Conservation (phyloP, 306 rosid genomes). For the Canavalia gladiata region DNA sequence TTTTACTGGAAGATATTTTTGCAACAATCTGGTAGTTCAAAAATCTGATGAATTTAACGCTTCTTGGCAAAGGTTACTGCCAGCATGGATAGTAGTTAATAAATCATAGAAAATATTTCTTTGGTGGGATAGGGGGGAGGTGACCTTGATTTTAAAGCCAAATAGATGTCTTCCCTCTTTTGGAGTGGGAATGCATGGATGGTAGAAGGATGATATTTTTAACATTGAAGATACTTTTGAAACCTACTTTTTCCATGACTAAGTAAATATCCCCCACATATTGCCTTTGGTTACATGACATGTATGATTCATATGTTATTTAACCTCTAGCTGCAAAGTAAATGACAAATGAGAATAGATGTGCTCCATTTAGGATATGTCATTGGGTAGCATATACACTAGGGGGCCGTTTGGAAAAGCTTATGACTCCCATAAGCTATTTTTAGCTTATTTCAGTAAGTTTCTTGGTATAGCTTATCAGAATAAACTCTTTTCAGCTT, state of each 20-base stretch:
- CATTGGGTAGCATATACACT: conserved; percentile 22
- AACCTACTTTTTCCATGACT: conserved; percentile 23
- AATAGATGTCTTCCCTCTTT: conserved; percentile 18
- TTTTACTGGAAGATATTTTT: conserved; percentile 8
- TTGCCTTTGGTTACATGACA: conserved; percentile 25
- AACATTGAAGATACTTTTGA: background rate
- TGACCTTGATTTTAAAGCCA: background rate
- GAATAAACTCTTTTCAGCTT: too few relatives aligned
- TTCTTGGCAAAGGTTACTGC: background rate
- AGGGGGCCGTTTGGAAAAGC: too few relatives aligned
- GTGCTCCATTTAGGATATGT: background rate
- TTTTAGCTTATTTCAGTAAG: too few relatives aligned
- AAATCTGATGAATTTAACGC: conserved; percentile 13
- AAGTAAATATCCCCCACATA: background rate
- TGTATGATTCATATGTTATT: conserved; percentile 36
- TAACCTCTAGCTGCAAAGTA: conserved; percentile 28
- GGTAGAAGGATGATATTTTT: conserved; percentile 1
- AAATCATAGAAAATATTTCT: background rate
- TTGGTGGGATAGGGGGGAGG: background rate
- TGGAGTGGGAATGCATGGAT: conserved; percentile 9
- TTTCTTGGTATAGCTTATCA: too few relatives aligned
- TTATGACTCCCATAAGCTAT: too few relatives aligned
- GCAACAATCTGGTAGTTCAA: conserved; percentile 17
- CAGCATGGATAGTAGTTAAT: background rate
- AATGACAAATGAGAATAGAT: conserved; percentile 7